phyloP scores from a whole-genome alignment of 2,329 filamentous ascomycete genomes.

The Colletotrichum simmondsii region DNA sequence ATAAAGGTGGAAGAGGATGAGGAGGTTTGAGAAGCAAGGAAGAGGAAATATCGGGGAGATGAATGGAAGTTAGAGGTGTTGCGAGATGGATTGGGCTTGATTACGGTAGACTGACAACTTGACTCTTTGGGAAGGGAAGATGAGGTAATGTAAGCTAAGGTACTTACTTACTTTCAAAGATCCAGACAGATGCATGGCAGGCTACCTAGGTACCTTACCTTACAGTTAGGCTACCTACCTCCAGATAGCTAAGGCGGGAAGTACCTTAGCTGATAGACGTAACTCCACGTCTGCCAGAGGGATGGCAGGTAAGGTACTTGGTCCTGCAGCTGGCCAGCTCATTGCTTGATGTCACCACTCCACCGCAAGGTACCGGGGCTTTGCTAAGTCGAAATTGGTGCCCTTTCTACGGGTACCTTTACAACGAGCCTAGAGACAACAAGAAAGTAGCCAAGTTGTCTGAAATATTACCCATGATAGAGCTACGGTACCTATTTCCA shows the following conservation, averaged over 20 bases:
- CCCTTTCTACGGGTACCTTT: background rate
- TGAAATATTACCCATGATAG: background rate
- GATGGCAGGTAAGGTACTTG: background rate
- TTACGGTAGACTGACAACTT: background rate
- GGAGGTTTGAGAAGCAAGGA: background rate
- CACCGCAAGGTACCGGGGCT: background rate
- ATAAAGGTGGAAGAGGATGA: background rate
- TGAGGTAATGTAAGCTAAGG: background rate
- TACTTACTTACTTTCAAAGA: background rate
- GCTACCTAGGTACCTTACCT: too few relatives aligned
- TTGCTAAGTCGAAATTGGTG: background rate
- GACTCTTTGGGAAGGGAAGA: background rate
- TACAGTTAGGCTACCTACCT: background rate
- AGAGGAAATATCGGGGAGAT: background rate
- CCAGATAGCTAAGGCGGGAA: background rate
- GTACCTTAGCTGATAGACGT: background rate
- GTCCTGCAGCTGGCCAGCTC: background rate
- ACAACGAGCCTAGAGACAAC: background rate
- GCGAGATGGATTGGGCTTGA: background rate
- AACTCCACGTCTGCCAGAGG: background rate
- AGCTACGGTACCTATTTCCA: background rate
- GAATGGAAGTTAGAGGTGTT: background rate
- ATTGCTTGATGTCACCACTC: background rate
- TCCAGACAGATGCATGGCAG: background rate
- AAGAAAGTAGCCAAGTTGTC: background rate